phyloP scores from a whole-genome alignment of 2,329 filamentous ascomycete genomes.

The Cordyceps farinosa region DNA sequence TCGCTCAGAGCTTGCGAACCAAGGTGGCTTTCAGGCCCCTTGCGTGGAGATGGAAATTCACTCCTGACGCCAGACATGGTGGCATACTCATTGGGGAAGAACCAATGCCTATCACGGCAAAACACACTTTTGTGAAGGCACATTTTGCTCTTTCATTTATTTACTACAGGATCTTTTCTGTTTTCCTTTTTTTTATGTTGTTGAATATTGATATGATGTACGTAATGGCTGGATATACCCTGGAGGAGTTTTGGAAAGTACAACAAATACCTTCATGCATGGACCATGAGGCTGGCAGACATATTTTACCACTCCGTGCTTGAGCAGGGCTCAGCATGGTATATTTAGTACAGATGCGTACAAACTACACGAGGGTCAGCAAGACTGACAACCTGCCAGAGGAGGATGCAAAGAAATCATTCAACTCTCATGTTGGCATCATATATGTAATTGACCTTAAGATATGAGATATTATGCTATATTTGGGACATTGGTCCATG shows the following conservation, averaged over 20 bases:
- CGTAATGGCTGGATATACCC: conserved; percentile 17
- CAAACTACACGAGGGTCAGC: background rate
- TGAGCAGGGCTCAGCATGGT: conserved; percentile 14
- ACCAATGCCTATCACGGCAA: conserved; percentile 1
- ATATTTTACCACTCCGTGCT: background rate
- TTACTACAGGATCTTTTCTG: background rate
- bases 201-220: conserved; percentile 11
- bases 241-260: conserved; percentile 11
- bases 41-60: background rate
- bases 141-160: background rate
- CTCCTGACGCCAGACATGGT: background rate
- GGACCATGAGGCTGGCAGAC: conserved; percentile 1
- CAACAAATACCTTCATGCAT: background rate
- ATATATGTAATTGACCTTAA: background rate
- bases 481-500: background rate
- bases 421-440: background rate
- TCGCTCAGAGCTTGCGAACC: background rate
- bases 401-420: background rate
- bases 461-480: no score
- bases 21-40: background rate
- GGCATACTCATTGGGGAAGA: background rate
- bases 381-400: background rate
- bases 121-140: background rate
- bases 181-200: conserved; percentile 8
- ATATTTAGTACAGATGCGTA: conserved; percentile 3